These are phyloP conservation scores for Fistulinella prunicolor DNA, from an alignment of 768 basidiomycete species.

Conservation along the genomic window DNA sequence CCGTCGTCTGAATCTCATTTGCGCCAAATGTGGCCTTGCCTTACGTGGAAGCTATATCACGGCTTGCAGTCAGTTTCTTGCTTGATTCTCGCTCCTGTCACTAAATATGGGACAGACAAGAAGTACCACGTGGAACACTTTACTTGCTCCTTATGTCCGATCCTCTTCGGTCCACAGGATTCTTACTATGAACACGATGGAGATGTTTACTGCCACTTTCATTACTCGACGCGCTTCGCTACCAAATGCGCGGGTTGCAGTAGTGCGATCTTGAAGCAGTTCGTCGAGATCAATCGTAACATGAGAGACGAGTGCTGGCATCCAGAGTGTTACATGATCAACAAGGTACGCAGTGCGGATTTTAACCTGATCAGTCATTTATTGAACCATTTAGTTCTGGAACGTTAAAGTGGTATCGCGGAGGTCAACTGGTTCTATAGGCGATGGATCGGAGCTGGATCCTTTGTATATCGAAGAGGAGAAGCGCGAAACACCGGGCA, in stretches of 20 bases:
- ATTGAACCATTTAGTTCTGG: constrained; percentile 73
- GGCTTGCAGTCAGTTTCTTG: constrained; percentile 78
- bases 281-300: constrained; percentile 99
- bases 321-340: constrained; percentile 99
- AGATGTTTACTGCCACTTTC: constrained; percentile 98
- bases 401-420: constrained; percentile 90
- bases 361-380: constrained; percentile 3
- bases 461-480: constrained; percentile 76
- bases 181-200: constrained; percentile 99
- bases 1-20: constrained; percentile 91
- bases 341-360: constrained; percentile 64
- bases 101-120: constrained; percentile 60
- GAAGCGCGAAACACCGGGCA: constrained; percentile 65
- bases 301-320: constrained; percentile 99
- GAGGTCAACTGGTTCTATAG: constrained; percentile 60
- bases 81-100: not conserved
- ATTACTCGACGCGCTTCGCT: constrained; percentile 98
- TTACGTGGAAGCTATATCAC: constrained; percentile 98
- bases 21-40: constrained; percentile 93
- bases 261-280: constrained; percentile 97
- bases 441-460: constrained; percentile 49
- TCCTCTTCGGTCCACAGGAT: constrained; percentile 95
- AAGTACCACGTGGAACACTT: constrained; percentile 99
- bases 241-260: constrained; percentile 98
- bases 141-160: constrained; percentile 95